Base-by-base conservation (phyloP, 2,329 filamentous ascomycete species). In the Cytospora schulzeri region DNA sequence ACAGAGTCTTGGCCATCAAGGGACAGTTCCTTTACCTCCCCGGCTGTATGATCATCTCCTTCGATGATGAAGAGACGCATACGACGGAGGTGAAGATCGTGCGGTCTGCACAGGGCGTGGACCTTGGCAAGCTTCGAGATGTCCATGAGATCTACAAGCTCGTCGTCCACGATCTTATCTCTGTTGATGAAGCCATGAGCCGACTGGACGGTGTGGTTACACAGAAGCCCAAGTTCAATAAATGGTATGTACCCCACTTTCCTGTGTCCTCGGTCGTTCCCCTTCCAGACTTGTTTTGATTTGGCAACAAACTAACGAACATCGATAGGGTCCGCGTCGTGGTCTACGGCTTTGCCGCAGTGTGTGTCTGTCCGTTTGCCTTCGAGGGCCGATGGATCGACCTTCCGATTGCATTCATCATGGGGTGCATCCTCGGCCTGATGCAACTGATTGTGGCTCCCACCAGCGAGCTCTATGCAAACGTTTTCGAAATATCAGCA, bases 31-130 rank as follows among this genome's bases (percentile, higher is more conserved):
- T 97, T 26, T 97, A 97, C 73, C 86, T 97, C 33, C 93, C 93
- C 0, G 91, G 91, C 0, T 96, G 91, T 72, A 97, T 97, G 93
- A 91, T 97, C 63, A 90, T 97, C 73, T 94, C 92, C 5, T 97
- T 97, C 72, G 93, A 91, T 71, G 91, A 94, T 75, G 81, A 78
- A 68, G 76, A 78, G 0, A 91, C 90, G 0, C 90, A 93, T 71
- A 93, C 91, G 0, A 89, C 89, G n/a, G 90, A 92, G 73, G 90
- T 93, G 67, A 91, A 91, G 76, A 83, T 93, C 35, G 87, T 93
- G 8, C 85, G 88, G 4, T 84, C 86, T 0, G 77, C 78, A 0
- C 89, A 92, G 70, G 90, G 89, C 1, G 83, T 93, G 12, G 87
- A 93, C 72, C 80, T 93, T 0, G 90, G 90, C 31, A 90, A 89